These are phyloP conservation scores for Mortierella hygrophila DNA, from an alignment of 192 early-diverging fungal species.

Conservation along the genomic window DNA sequence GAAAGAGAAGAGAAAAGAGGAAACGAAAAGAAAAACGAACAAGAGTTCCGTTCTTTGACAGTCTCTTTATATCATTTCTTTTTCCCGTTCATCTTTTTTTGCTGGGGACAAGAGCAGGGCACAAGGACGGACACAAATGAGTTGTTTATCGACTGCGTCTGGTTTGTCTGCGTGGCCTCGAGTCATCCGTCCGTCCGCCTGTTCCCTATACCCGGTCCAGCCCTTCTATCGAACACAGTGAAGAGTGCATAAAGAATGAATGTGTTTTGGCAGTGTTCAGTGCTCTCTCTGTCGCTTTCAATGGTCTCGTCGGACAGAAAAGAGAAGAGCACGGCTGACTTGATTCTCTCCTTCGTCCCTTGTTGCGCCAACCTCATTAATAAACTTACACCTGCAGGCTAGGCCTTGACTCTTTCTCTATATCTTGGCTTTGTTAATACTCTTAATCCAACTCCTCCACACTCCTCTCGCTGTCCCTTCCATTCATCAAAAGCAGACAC, in stretches of 20 bases:
- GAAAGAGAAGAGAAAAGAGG: neutral
- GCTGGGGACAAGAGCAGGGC: neutral
- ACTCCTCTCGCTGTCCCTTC: neutral
- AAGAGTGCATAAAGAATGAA: neutral
- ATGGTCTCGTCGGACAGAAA: neutral
- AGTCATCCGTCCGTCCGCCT: neutral
- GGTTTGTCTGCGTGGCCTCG: neutral
- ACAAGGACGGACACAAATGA: neutral
- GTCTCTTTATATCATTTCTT: neutral
- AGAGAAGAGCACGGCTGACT: too few relatives aligned
- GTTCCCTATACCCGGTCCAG: neutral
- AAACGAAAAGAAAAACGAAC: neutral
- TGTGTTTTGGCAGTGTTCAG: neutral
- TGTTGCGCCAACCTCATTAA: constrained; percentile 6
- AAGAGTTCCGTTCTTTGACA: neutral
- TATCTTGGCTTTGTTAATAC: neutral
- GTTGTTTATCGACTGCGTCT: neutral
- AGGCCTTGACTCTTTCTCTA: neutral
- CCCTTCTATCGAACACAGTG: neutral
- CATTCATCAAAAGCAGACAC: constrained; percentile 1
- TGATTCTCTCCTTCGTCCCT: neutral
- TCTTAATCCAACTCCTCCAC: neutral
- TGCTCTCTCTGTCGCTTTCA: neutral
- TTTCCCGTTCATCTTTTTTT: constrained; percentile 2
- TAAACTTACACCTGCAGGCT: constrained; percentile 9